These are phyloP conservation scores for Chiua sp. DNA, from an alignment of 1,284 basidiomycete species.

Conservation along the genomic window DNA sequence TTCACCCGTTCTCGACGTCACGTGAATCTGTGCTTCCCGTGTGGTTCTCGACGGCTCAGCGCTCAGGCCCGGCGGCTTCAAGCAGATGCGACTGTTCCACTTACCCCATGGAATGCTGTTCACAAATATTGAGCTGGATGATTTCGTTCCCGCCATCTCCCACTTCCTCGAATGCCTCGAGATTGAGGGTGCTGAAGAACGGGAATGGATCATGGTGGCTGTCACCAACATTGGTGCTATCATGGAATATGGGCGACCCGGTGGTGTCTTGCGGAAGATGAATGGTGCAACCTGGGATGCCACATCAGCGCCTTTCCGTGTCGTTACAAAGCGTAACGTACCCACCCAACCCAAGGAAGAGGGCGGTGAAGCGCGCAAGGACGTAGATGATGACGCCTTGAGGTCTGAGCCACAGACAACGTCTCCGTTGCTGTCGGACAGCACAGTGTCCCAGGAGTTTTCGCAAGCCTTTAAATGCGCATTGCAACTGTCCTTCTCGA, in stretches of 20 bases:
- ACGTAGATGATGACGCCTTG: conserved; percentile 61
- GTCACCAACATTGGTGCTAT: conserved; percentile 82
- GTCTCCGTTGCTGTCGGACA: conserved; percentile 47
- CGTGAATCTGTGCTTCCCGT: conserved; percentile 88
- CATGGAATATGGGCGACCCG: conserved; percentile 88
- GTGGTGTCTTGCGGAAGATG: conserved; percentile 70
- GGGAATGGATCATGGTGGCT: conserved; percentile 97
- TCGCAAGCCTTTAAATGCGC: conserved; percentile 75
- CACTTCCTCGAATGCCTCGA: conserved; percentile 88
- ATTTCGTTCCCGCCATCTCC: conserved; percentile 81
- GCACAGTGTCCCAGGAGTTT: conserved; percentile 43
- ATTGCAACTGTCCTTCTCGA: conserved; percentile 79
- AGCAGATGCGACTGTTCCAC: conserved; percentile 75
- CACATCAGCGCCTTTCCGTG: conserved; percentile 43
- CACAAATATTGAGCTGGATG: conserved; percentile 92
- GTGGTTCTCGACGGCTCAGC: conserved; percentile 79
- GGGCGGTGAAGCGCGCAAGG: conserved; percentile 66
- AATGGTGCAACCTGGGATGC: conserved; percentile 49
- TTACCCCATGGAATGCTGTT: conserved; percentile 96
- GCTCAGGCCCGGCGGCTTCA: conserved; percentile 74
- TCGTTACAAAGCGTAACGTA: conserved; percentile 50
- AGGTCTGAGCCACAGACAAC: conserved; percentile 26
- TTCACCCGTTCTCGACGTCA: conserved; percentile 86
- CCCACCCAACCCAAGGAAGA: conserved; percentile 40
- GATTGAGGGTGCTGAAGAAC: conserved; percentile 81